Percentiles rank a stretch among this genome's conserved stretches.
Evolutionary conservation across 2,329 filamentous ascomycete genomes (phyloP).

Genomic region (Pseudogymnoascus sp.): DNA sequence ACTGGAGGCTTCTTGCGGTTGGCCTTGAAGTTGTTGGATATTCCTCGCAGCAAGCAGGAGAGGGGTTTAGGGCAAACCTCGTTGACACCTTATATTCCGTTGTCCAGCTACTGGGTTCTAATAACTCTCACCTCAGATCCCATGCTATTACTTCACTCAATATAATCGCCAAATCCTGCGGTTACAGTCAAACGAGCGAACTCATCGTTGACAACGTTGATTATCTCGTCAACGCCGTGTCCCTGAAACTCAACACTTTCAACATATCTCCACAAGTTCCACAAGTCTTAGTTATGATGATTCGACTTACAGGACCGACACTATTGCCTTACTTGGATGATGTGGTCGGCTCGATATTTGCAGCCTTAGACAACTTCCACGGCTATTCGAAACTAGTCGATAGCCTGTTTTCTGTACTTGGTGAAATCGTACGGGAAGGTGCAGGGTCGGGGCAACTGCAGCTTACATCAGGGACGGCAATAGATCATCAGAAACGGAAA

Average conservation of each 20-base stretch:
- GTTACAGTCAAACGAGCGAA: slow-evolving; percentile 64
- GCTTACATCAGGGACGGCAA: slow-evolving; percentile 16
- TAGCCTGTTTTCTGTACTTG: slow-evolving; percentile 71
- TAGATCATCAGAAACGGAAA: slow-evolving; percentile 32
- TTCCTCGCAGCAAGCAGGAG: slow-evolving; percentile 57
- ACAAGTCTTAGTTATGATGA: slow-evolving; percentile 89
- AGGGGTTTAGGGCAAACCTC: slow-evolving; percentile 71
- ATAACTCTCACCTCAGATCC: slow-evolving; percentile 55
- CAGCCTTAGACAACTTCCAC: slow-evolving; percentile 88
- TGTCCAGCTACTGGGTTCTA: slow-evolving; percentile 76
- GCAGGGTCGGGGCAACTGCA: slow-evolving; percentile 48
- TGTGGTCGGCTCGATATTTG: slow-evolving; percentile 82
- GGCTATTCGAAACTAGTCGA: slow-evolving; percentile 84
- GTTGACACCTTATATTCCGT: slow-evolving; percentile 88
- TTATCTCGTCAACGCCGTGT: slow-evolving; percentile 91
- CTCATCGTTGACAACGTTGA: slow-evolving; percentile 87
- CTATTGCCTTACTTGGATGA: slow-evolving; percentile 88
- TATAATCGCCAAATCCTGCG: slow-evolving; percentile 64
- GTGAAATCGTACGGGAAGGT: slow-evolving; percentile 75
- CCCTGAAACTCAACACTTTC: slow-evolving; percentile 79
- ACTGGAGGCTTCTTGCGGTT: slow-evolving; percentile 70
- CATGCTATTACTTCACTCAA: slow-evolving; percentile 83
- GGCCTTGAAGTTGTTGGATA: slow-evolving; percentile 74
- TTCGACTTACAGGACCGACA: slow-evolving; percentile 70
- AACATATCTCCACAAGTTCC: slow-evolving; percentile 87